Percentiles rank a stretch among this genome's conserved stretches.
These are phyloP conservation scores for Candida xiaguanensis DNA, from an alignment of 805 yeast genomes.

Conservation along the genomic window DNA sequence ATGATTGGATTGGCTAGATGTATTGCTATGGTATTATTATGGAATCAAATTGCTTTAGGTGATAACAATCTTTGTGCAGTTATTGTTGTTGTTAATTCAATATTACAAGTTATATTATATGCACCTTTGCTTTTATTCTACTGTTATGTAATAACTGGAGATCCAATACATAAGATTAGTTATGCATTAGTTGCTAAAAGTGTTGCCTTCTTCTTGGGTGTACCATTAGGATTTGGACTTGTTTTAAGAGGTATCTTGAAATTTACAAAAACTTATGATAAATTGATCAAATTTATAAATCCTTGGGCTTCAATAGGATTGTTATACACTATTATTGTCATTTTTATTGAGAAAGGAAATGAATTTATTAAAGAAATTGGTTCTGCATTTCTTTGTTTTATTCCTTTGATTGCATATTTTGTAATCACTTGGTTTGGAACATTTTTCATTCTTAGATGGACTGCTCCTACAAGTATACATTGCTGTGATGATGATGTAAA, in stretches of 20 bases:
- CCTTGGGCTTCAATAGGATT: conserved; percentile 53
- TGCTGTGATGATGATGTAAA: conserved; percentile 14
- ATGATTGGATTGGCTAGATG: conserved; percentile 60
- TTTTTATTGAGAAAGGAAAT: conserved; percentile 50
- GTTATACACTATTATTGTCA: conserved; percentile 48
- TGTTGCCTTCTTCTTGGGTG: conserved; percentile 52
- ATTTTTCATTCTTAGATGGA: conserved; percentile 7
- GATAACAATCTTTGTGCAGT: conserved; percentile 49
- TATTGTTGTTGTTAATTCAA: conserved; percentile 48
- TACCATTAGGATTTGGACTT: conserved; percentile 48
- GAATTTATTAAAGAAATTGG: conserved; percentile 46
- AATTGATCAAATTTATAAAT: conserved; percentile 34
- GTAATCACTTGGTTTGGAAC: conserved; percentile 43
- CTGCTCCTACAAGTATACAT: conserved; percentile 1
- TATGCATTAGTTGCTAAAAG: conserved; percentile 44
- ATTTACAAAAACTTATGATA: conserved; percentile 20
- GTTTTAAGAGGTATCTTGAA: conserved; percentile 35
- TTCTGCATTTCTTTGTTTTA: conserved; percentile 46
- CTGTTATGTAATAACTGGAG: conserved; percentile 39
- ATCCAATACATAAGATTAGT: conserved; percentile 16
- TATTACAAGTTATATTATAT: conserved; percentile 48
- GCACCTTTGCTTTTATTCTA: conserved; percentile 51
- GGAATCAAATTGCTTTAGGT: conserved; percentile 56
- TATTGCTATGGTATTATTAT: conserved; percentile 59
- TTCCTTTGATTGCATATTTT: conserved; percentile 49